Percentiles rank a stretch among this genome's conserved stretches.
Conservation (phyloP, 2,329 filamentous ascomycete genomes). For the Beauveria varroae region DNA sequence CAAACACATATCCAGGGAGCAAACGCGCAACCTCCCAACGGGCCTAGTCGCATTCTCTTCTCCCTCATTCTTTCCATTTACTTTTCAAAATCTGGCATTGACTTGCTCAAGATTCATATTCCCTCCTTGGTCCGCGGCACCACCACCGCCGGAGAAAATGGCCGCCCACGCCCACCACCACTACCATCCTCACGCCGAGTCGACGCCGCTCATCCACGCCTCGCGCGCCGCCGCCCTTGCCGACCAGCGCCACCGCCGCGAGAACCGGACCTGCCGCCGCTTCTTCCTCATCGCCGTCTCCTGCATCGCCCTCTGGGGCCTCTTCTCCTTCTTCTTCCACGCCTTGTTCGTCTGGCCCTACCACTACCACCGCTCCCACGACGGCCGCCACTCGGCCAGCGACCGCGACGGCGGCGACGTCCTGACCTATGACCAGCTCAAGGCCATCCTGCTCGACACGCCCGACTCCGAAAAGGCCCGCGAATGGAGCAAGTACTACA, state of each 20-base stretch:
- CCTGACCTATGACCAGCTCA: conserved; percentile 42
- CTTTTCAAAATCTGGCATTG: conserved; percentile 2
- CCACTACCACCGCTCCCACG: conserved; percentile 26
- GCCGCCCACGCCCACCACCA: conserved; percentile 11
- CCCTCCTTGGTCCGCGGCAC: not conserved
- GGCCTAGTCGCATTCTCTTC: not conserved
- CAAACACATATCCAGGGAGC: not conserved
- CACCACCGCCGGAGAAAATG: conserved; percentile 18
- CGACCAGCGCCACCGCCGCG: conserved; percentile 43
- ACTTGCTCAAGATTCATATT: conserved; percentile 6
- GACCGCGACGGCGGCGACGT: conserved; percentile 20
- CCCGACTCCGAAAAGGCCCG: conserved; percentile 49
- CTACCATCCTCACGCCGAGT: conserved; percentile 35
- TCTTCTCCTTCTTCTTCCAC: conserved; percentile 42
- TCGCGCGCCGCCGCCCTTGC: conserved; percentile 42
- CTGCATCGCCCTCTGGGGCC: conserved; percentile 44
- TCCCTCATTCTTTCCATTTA: not conserved
- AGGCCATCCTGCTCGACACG: conserved; percentile 49
- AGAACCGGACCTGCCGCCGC: conserved; percentile 53
- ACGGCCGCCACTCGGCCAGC: conserved; percentile 21
- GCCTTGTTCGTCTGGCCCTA: conserved; percentile 34
- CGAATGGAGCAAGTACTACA: conserved; percentile 75
- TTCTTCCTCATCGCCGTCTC: conserved; percentile 57
- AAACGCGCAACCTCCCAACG: not conserved
- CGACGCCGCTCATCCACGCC: conserved; percentile 59